Conservation (phyloP, 805 yeast species). For the Candida xiaguanensis region DNA sequence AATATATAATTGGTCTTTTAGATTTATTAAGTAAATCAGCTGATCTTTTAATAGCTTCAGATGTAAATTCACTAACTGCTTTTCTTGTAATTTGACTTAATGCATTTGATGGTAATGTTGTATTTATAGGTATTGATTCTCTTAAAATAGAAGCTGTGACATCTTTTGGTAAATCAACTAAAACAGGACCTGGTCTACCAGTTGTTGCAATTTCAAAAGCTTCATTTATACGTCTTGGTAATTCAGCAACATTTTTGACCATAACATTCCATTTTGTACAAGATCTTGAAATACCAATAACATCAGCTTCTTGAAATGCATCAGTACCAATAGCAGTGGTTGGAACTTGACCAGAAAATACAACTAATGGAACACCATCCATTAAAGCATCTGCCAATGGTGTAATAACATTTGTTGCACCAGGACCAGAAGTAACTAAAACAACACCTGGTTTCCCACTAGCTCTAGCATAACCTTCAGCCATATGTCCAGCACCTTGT, state of each 20-base stretch:
- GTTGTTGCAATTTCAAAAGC: constrained; percentile 95
- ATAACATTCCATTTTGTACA: constrained; percentile 99
- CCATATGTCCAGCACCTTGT: constrained; percentile 99
- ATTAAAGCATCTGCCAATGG: constrained; percentile 97
- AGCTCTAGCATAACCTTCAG: constrained; percentile 97
- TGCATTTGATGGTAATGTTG: constrained; percentile 74
- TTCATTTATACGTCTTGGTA: constrained; percentile 94
- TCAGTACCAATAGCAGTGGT: constrained; percentile 96
- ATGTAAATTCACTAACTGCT: constrained; percentile 70
- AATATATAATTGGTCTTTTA: constrained; percentile 84
- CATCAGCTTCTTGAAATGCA: constrained; percentile 99
- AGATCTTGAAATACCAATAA: constrained; percentile 91
- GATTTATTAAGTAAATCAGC: constrained; percentile 78
- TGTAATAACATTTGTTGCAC: constrained; percentile 97
- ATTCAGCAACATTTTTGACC: constrained; percentile 92
- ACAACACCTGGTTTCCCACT: constrained; percentile 97
- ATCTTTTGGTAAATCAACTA: constrained; percentile 96
- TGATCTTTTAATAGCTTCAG: constrained; percentile 69
- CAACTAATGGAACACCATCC: constrained; percentile 96
- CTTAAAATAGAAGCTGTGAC: constrained; percentile 90
- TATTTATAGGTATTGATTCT: constrained; percentile 76
- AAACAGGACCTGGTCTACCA: constrained; percentile 98
- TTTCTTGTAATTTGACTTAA: constrained; percentile 65
- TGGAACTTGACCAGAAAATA: constrained; percentile 96
- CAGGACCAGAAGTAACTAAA: constrained; percentile 98